These are phyloP conservation scores for Trichoderma asperellum DNA, from an alignment of 2,329 filamentous ascomycete species.

Conservation along the genomic window DNA sequence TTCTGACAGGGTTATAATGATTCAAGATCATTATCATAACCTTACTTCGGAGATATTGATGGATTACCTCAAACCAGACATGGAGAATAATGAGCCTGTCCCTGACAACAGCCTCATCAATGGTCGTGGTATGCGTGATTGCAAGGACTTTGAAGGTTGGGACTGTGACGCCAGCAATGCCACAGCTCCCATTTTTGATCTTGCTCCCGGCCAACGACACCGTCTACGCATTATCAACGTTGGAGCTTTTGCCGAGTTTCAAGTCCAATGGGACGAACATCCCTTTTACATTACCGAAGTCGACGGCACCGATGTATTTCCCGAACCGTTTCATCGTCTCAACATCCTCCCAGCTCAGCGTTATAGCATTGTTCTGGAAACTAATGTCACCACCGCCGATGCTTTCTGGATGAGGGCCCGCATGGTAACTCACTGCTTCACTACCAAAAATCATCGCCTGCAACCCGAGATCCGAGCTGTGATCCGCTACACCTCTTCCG, in stretches of 20 bases:
- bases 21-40: constrained; percentile 77
- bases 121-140: constrained; percentile 47
- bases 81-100: constrained; percentile 65
- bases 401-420: constrained; percentile 67
- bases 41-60: constrained; percentile 53
- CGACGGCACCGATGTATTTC: constrained; percentile 69
- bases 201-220: constrained; percentile 62
- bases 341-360: constrained; percentile 72
- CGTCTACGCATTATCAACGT: constrained; percentile 71
- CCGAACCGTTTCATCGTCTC: constrained; percentile 61
- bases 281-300: constrained; percentile 68
- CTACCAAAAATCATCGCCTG: constrained; percentile 39
- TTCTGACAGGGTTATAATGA: constrained; percentile 63
- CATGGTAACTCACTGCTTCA: constrained; percentile 48
- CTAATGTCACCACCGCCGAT: constrained; percentile 57
- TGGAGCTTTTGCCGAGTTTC: constrained; percentile 72
- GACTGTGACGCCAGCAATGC: constrained; percentile 50
- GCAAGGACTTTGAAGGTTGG: constrained; percentile 44
- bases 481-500: constrained; percentile 37
- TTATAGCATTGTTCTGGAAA: constrained; percentile 67
- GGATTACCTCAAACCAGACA: constrained; percentile 58
- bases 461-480: constrained; percentile 40
- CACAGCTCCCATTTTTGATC: constrained; percentile 47
- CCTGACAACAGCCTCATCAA: constrained; percentile 69
- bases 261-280: constrained; percentile 72